phyloP scores from a whole-genome alignment of 164 flowering plant genomes.

The Euptelea pleiosperma region DNA sequence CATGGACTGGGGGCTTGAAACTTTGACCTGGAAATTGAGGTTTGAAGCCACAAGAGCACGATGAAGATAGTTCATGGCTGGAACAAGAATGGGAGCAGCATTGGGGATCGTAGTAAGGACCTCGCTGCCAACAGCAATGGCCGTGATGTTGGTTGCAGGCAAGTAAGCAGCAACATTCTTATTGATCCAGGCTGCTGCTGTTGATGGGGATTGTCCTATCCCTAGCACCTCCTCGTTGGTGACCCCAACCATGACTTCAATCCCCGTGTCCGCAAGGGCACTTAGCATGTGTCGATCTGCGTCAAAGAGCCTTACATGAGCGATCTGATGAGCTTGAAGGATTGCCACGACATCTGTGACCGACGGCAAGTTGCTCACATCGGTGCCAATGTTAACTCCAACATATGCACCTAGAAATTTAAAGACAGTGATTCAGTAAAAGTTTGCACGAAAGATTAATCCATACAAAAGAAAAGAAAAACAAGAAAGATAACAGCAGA shows the following conservation, averaged over 20 bases:
- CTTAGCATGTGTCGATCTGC: constrained; percentile 61
- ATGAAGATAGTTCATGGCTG: constrained; percentile 68
- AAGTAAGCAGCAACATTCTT: constrained; percentile 63
- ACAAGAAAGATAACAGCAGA: not conserved
- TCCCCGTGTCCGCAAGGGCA: constrained; percentile 61
- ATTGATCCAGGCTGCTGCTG: constrained; percentile 83
- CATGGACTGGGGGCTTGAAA: constrained; percentile 61
- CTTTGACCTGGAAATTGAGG: constrained; percentile 33
- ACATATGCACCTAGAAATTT: constrained; percentile 50
- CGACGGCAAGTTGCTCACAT: constrained; percentile 49
- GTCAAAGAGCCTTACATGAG: constrained; percentile 66
- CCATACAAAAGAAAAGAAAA: not conserved
- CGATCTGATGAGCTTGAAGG: constrained; percentile 57
- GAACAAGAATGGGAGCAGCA: constrained; percentile 63
- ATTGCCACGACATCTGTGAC: constrained; percentile 48
- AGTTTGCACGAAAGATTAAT: not conserved
- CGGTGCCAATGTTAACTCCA: constrained; percentile 71
- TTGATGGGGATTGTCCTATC: constrained; percentile 60
- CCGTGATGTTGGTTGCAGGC: constrained; percentile 78
- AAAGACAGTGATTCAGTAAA: not conserved
- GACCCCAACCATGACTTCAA: constrained; percentile 79
- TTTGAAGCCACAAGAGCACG: constrained; percentile 35
- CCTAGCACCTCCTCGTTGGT: constrained; percentile 69
- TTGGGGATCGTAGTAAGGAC: constrained; percentile 73
- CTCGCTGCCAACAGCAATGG: constrained; percentile 88